Evolutionary conservation across 176 grass and related monocot species (phyloP).

Genomic region (Triticum turgidum): DNA sequence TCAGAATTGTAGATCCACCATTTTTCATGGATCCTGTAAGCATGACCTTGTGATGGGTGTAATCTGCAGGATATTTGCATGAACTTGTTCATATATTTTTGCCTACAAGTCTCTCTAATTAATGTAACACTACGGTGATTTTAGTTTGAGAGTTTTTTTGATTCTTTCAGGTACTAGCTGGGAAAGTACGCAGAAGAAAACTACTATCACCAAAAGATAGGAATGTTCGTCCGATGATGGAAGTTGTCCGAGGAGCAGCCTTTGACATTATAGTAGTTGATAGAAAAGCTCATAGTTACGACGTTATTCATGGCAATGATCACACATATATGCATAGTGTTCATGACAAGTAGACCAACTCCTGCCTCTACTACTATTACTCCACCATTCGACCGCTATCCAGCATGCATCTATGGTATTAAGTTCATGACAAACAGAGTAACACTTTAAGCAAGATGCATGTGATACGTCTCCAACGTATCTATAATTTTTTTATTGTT

Average conservation of each 20-base stretch:
- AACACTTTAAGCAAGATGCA: too few species aligned
- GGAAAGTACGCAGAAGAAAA: constrained; percentile 84
- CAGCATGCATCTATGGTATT: too few species aligned
- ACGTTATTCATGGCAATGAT: too few species aligned
- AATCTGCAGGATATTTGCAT: not conserved
- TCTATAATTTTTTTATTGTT: too few species aligned
- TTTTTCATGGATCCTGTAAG: not conserved
- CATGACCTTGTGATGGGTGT: not conserved
- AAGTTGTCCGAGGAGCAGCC: constrained; percentile 88
- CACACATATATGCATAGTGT: too few species aligned
- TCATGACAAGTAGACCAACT: too few species aligned
- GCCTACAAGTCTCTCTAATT: not conserved
- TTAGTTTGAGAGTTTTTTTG: not conserved
- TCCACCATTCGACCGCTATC: too few species aligned
- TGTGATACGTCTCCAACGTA: too few species aligned
- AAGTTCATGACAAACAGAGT: too few species aligned
- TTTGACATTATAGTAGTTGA: constrained; percentile 68
- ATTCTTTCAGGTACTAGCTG: constrained; percentile 68
- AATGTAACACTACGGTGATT: not conserved
- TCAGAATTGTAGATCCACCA: not conserved
- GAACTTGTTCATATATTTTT: not conserved
- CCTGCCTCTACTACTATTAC: too few species aligned
- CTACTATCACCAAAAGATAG: constrained; percentile 89
- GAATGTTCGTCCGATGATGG: constrained; percentile 97
- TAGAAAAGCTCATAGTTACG: too few species aligned